These are phyloP conservation scores for Tripterygium wilfordii DNA, from an alignment of 177 flowering plant genomes.

Conservation along the genomic window DNA sequence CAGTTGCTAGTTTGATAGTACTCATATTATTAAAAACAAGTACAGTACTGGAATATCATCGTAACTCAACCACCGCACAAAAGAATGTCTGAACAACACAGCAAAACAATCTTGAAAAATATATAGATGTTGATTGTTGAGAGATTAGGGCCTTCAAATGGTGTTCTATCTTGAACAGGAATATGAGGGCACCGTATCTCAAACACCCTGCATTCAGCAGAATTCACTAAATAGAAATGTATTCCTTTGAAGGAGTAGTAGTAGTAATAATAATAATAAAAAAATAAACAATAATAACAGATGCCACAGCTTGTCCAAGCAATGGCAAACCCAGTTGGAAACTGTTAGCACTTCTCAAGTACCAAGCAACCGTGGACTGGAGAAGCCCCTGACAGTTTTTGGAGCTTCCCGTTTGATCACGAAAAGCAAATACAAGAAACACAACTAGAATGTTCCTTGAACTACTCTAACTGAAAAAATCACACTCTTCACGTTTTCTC, in stretches of 20 bases:
- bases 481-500: conserved; percentile 1
- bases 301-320: conserved; percentile 22
- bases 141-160: conserved; percentile 75
- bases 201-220: conserved; percentile 56
- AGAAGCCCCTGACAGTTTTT: too few relatives aligned
- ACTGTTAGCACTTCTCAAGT: background rate
- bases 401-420: too few relatives aligned
- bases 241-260: background rate
- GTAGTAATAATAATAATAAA: background rate
- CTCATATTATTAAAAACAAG: too few relatives aligned
- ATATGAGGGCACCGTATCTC: conserved; percentile 91
- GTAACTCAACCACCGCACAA: too few relatives aligned
- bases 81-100: too few relatives aligned
- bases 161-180: conserved; percentile 78
- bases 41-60: too few relatives aligned
- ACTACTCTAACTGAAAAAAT: background rate
- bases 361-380: background rate
- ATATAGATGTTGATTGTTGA: background rate
- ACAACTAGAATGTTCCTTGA: background rate
- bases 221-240: conserved; percentile 2
- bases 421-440: too few relatives aligned
- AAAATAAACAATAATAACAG: conserved; percentile 2
- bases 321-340: background rate
- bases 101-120: too few relatives aligned
- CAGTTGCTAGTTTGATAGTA: too few relatives aligned